Evolutionary conservation across 1,284 basidiomycete species (phyloP), one percentile per base, ranked within the genome.

Genomic region (Meira nashicola): DNA sequence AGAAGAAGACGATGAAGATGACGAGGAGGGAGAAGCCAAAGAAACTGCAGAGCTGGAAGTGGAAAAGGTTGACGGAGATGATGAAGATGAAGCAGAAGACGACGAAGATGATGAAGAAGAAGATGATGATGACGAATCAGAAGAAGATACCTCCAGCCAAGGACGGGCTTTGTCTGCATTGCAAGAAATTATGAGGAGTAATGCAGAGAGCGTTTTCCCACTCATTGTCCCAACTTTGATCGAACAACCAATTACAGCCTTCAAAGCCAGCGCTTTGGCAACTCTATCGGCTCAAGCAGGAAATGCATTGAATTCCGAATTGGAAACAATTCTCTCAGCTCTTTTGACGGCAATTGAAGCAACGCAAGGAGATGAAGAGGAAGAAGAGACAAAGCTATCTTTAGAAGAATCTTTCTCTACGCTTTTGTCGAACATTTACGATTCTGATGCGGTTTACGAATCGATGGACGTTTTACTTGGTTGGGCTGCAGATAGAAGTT

Each of bases 151-250:
- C 17, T 89, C 88, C 70, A 86, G 87, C 38, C 94, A 93, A 14
- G 92, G 91, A 33, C 96, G 94, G n/a, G 93, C 95, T 11, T 83
- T 99, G 21, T 80, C 82, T 49, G 95, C 95, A 0, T 81, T 98
- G 54, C 87, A 86, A 68, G 95, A 98, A 81, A 90, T 97, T 21
- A 75, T 78, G 68, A 67, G 75, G 17, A 72, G 73, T 33, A 68
- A 71, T 19, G 60, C 73, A 10, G 73, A 77, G 48, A 92, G 89
- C 12, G 93, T 99, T 53, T 97, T 98, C 89, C 95, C 95, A 0
- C 89, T 95, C n/a, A 82, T 98, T 56, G 90, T 98, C 54, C 95
- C 94, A 0, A 93, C 92, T 6, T 83, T 98, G 64, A 92, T 90
- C 40, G 86, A 87, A 5, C 85, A 85, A 39, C 94, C 94, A 0